A percentile compares a stretch with the other conserved stretches of the same genome.
Conservation (phyloP, 2,329 filamentous ascomycete genomes). For the Penicillium sp. region DNA sequence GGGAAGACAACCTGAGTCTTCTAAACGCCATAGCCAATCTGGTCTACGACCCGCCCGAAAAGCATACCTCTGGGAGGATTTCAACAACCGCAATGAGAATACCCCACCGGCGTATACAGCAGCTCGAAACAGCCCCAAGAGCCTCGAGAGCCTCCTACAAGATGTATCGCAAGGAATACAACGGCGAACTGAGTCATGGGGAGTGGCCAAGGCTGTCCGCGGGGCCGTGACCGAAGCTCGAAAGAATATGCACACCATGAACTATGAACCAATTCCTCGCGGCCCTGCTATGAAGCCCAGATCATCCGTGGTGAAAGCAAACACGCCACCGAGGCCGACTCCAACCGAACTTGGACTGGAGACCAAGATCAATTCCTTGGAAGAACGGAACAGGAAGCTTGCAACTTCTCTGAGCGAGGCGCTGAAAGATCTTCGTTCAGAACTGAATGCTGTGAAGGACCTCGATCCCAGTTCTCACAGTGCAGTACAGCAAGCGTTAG, state of each 20-base stretch:
- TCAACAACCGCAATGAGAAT: constrained; percentile 25
- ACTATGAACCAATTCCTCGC: constrained; percentile 35
- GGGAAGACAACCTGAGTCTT: constrained; percentile 37
- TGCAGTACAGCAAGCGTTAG: constrained; percentile 35
- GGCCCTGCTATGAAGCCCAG: constrained; percentile 6
- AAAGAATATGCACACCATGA: constrained; percentile 44
- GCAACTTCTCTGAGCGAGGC: constrained; percentile 40
- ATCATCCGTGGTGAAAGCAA: constrained; percentile 3
- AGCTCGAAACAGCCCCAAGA: constrained; percentile 35
- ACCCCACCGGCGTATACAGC: constrained; percentile 36
- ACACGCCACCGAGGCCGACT: constrained; percentile 7
- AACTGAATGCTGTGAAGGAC: constrained; percentile 27
- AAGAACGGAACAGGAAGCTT: constrained; percentile 39
- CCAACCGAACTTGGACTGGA: constrained; percentile 25
- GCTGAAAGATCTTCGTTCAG: constrained; percentile 37
- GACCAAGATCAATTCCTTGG: constrained; percentile 31
- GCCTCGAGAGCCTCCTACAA: constrained; percentile 44
- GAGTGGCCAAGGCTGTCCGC: constrained; percentile 45
- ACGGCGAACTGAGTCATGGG: constrained; percentile 46
- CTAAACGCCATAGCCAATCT: constrained; percentile 21
- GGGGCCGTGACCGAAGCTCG: constrained; percentile 45
- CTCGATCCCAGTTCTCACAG: constrained; percentile 25
- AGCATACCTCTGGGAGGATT: constrained; percentile 27
- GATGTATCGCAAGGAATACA: constrained; percentile 47
- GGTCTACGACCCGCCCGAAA: constrained; percentile 17